A percentile compares a stretch with the other conserved stretches of the same genome.
phyloP scores from a whole-genome alignment of 2,329 filamentous ascomycete genomes.

The Berkeleyomyces basicola region DNA sequence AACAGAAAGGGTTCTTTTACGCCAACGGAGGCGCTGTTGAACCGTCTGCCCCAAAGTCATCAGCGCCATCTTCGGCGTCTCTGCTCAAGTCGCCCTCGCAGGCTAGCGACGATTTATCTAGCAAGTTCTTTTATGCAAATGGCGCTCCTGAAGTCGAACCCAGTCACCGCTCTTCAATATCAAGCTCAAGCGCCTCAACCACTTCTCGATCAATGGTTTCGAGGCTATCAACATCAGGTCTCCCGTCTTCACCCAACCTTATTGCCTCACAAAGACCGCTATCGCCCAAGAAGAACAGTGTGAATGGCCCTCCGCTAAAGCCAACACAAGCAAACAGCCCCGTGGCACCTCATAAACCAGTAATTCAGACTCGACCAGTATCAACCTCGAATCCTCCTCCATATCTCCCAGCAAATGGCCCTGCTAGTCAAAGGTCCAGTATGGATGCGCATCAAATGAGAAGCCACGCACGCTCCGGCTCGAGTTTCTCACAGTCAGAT shows the following conservation, averaged over 20 bases:
- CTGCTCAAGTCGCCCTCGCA: conserved; percentile 9
- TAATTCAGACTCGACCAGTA: conserved; percentile 7
- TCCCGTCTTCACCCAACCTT: conserved; percentile 6
- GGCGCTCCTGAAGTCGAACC: conserved; percentile 36
- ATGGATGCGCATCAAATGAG: conserved; percentile 7
- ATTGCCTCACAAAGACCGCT: conserved; percentile 5
- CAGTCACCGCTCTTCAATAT: conserved; percentile 22
- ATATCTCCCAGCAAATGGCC: conserved; percentile 4
- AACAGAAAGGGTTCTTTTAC: conserved; percentile 39
- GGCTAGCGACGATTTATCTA: conserved; percentile 18
- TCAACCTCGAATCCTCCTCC: conserved; percentile 11
- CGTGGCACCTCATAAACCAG: conserved; percentile 4
- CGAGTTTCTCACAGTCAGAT: conserved; percentile 9
- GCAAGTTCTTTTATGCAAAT: conserved; percentile 65
- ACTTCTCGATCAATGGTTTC: conserved; percentile 24
- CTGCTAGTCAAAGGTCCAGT: conserved; percentile 5
- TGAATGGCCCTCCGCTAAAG: conserved; percentile 2
- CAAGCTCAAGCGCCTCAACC: conserved; percentile 31
- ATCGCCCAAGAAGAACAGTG: conserved; percentile 10
- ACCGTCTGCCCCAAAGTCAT: conserved; percentile 20
- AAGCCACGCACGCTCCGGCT: conserved; percentile 3
- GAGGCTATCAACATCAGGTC: conserved; percentile 24
- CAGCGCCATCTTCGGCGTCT: conserved; percentile 1
- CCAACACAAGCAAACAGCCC: conserved; percentile 4
- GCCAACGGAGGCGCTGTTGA: conserved; percentile 33